Conservation (phyloP, 345 rosid genomes). For the Angophora floribunda region DNA sequence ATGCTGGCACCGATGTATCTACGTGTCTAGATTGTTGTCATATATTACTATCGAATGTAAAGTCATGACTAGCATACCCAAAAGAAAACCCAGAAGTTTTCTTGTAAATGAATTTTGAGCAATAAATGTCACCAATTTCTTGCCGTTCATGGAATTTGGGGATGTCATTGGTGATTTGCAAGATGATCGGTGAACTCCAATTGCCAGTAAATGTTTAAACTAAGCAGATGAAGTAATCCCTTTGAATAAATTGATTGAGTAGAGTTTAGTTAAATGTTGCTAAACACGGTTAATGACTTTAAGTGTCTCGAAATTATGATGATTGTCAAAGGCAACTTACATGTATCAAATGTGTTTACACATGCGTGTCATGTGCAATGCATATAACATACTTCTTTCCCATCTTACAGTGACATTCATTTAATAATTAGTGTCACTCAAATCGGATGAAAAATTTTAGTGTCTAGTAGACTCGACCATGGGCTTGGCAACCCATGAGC, state of each 20-base stretch:
- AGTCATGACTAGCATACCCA: background rate
- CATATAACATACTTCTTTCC: background rate
- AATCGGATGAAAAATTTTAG: background rate
- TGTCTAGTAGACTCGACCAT: background rate
- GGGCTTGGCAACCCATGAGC: background rate
- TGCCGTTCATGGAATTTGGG: background rate
- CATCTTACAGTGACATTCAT: background rate
- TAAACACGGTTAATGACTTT: background rate
- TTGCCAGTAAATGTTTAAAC: background rate
- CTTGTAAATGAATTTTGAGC: background rate
- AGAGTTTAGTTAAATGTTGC: background rate
- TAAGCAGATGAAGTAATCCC: background rate
- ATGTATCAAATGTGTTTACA: background rate
- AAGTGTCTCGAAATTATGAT: background rate
- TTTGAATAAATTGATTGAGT: background rate
- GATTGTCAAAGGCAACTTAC: background rate
- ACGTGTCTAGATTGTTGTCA: background rate
- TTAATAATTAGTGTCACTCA: background rate
- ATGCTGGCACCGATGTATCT: background rate
- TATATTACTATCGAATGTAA: background rate
- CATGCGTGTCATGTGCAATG: background rate
- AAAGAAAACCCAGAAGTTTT: background rate
- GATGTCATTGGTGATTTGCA: background rate
- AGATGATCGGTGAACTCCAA: background rate
- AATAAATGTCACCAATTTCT: background rate